These are phyloP conservation scores for Microdochium trichocladiopsis DNA, from an alignment of 2,329 filamentous ascomycete genomes.

Conservation along the genomic window DNA sequence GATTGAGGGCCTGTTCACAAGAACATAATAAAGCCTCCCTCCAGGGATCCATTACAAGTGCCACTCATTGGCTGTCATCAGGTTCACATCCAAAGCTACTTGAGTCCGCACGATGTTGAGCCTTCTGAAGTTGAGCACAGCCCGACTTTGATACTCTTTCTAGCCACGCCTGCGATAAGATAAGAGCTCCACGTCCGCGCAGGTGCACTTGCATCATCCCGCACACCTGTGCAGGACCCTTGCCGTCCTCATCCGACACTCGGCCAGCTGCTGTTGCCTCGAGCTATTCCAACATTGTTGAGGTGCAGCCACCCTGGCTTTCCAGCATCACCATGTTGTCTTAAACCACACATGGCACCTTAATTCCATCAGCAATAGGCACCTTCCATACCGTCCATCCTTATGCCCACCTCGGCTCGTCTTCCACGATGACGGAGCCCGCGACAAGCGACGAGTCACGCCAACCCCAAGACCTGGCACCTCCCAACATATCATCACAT, in stretches of 20 bases:
- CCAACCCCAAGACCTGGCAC: constrained; percentile 1
- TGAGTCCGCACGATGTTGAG: too few relatives aligned
- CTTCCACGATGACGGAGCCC: constrained; percentile 19
- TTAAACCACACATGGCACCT: background rate
- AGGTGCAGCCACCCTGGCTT: background rate
- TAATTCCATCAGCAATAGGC: background rate
- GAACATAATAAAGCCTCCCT: too few relatives aligned
- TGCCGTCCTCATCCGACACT: background rate
- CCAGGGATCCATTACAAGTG: too few relatives aligned
- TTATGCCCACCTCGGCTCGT: constrained; percentile 10
- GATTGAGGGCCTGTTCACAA: too few relatives aligned
- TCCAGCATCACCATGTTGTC: background rate
- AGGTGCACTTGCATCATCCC: background rate
- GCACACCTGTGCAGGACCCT: background rate
- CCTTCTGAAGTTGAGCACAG: too few relatives aligned
- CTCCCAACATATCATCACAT: background rate
- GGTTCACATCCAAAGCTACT: too few relatives aligned
- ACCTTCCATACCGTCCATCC: constrained; percentile 1
- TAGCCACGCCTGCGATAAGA: constrained; percentile 19
- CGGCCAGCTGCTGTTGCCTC: background rate
- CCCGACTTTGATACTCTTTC: too few relatives aligned
- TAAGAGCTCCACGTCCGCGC: constrained; percentile 12
- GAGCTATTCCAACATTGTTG: background rate
- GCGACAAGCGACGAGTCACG: constrained; percentile 9
- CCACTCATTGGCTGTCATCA: too few relatives aligned